Conservation (phyloP, 75 land plant species). For the Sequoiadendron giganteum region DNA sequence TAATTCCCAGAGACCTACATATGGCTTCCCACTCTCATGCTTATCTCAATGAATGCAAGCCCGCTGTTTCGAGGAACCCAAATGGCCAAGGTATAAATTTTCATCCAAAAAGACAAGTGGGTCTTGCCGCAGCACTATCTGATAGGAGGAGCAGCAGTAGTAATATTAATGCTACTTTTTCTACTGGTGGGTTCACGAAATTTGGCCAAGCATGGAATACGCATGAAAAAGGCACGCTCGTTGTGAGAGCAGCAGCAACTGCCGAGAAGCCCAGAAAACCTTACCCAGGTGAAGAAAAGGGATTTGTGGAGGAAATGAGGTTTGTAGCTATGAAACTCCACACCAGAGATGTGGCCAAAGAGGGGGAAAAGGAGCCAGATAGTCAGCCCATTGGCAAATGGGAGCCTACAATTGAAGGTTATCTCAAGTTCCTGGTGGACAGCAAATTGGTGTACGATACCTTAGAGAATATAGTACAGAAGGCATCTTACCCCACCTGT, state of each 20-base stretch:
- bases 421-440: slow-evolving; percentile 80
- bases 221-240: background rate
- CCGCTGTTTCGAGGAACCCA: background rate
- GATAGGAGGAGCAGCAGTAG: background rate
- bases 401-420: slow-evolving; percentile 81
- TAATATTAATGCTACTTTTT: background rate
- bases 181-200: background rate
- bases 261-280: slow-evolving; percentile 54
- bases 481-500: slow-evolving; percentile 71
- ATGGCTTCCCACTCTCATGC: background rate
- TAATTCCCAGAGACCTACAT: background rate
- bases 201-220: background rate
- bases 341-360: slow-evolving; percentile 84
- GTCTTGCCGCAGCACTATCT: background rate
- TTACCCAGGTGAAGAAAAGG: slow-evolving; percentile 73
- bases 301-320: slow-evolving; percentile 97
- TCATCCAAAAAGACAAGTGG: background rate
- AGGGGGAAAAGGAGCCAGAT: slow-evolving; percentile 78
- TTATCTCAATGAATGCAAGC: background rate
- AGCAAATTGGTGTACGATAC: slow-evolving; percentile 85
- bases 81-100: background rate
- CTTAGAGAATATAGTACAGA: slow-evolving; percentile 60
- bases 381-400: slow-evolving; percentile 62
- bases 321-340: slow-evolving; percentile 94
- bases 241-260: slow-evolving; percentile 24